Conservation (phyloP, 805 yeast genomes). For the Myxozyma geophila region DNA sequence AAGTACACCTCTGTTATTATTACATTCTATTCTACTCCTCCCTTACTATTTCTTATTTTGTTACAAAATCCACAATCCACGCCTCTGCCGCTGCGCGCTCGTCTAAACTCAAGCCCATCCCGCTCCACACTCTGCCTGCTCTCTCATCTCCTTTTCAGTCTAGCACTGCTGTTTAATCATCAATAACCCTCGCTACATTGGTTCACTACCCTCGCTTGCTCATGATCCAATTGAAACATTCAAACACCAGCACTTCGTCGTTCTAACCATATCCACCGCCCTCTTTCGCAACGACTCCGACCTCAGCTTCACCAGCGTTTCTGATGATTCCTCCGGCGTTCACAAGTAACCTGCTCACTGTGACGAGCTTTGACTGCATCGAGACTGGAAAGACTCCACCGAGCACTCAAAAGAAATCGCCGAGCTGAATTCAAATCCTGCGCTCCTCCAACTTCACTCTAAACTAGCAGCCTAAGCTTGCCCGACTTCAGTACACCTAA, state of each 20-base stretch:
- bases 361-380: constrained; percentile 5
- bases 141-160: background rate
- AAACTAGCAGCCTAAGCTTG: background rate
- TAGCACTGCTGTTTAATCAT: too few species aligned
- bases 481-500: background rate
- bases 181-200: too few species aligned
- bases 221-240: background rate
- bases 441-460: background rate
- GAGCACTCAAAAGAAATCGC: constrained; percentile 1
- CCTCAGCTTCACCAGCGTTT: constrained; percentile 4
- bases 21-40: too few species aligned
- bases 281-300: constrained; percentile 12
- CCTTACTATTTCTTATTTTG: too few species aligned
- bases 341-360: background rate
- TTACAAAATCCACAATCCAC: too few species aligned
- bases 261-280: background rate
- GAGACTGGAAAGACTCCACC: constrained; percentile 1
- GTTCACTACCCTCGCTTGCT: too few species aligned
- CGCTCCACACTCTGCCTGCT: background rate
- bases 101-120: background rate
- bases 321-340: background rate
- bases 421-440: constrained; percentile 3
- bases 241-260: background rate
- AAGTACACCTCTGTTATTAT: too few species aligned
- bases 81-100: background rate